Evolutionary conservation across 2,329 filamentous ascomycete genomes (phyloP).

Genomic region (Pyrenochaeta sp.): DNA sequence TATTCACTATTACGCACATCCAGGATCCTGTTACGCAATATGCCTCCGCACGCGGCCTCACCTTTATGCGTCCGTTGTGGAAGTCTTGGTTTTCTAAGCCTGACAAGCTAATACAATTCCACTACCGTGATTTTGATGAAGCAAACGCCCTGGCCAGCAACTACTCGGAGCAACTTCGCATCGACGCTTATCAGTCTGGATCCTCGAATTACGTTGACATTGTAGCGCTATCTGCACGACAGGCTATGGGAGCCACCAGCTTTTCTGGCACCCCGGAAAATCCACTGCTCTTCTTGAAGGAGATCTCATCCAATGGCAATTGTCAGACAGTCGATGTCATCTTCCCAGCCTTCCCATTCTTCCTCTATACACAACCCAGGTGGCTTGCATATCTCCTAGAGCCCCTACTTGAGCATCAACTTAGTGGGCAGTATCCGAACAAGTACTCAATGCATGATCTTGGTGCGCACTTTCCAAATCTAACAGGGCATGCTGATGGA

Average conservation of each 20-base stretch:
- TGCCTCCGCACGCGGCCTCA: constrained; percentile 77
- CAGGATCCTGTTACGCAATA: constrained; percentile 83
- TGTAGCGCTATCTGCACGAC: constrained; percentile 77
- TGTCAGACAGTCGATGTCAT: constrained; percentile 88
- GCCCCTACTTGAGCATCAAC: constrained; percentile 80
- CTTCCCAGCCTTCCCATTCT: constrained; percentile 86
- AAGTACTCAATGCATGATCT: constrained; percentile 81
- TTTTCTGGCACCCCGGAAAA: constrained; percentile 75
- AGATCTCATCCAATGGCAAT: constrained; percentile 86
- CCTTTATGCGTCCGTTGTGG: constrained; percentile 81
- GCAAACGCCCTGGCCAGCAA: constrained; percentile 71
- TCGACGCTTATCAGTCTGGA: constrained; percentile 76
- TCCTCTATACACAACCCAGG: constrained; percentile 81
- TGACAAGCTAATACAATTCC: constrained; percentile 73
- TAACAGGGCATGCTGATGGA: constrained; percentile 76
- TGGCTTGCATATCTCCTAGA: constrained; percentile 83
- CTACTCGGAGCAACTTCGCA: constrained; percentile 74
- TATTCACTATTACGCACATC: constrained; percentile 79
- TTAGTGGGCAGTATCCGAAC: constrained; percentile 85
- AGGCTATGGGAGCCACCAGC: constrained; percentile 79
- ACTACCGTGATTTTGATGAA: constrained; percentile 75
- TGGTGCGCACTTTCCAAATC: constrained; percentile 75
- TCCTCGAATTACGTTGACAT: constrained; percentile 80
- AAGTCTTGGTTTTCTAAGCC: constrained; percentile 72
- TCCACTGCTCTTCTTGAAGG: constrained; percentile 81